These are phyloP conservation scores for Alliaria petiolata DNA, from an alignment of 345 rosid genomes.

Conservation along the genomic window DNA sequence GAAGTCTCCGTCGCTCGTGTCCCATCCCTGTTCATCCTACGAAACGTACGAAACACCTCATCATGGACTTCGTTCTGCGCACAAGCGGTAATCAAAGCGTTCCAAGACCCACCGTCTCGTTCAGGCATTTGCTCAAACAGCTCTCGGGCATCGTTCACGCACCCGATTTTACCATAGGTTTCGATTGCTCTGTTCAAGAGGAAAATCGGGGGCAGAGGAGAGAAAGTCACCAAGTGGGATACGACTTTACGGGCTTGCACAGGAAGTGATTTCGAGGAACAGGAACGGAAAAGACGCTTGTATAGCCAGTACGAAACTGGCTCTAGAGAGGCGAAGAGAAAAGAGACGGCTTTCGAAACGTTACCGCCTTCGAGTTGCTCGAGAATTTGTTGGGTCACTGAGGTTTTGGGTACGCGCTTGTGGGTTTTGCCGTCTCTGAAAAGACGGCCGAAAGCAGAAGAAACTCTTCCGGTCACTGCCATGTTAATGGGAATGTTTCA, in stretches of 20 bases:
- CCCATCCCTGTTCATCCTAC: constrained; percentile 50
- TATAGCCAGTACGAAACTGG: constrained; percentile 52
- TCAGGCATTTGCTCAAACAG: constrained; percentile 83
- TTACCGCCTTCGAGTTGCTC: constrained; percentile 36
- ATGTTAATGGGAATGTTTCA: neutral
- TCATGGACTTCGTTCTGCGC: constrained; percentile 31
- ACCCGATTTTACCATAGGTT: constrained; percentile 53
- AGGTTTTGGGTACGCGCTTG: neutral
- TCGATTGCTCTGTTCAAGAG: constrained; percentile 73
- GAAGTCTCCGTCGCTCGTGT: constrained; percentile 54
- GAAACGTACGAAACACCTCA: constrained; percentile 46
- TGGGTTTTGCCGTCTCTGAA: neutral
- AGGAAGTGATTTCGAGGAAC: constrained; percentile 43
- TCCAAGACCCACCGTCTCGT: constrained; percentile 96
- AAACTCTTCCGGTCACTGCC: constrained; percentile 4
- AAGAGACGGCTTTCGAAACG: constrained; percentile 51
- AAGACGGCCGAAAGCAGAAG: neutral
- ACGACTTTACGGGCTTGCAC: constrained; percentile 74
- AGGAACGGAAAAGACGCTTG: constrained; percentile 56
- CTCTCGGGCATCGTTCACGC: constrained; percentile 52
- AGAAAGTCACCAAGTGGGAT: constrained; percentile 56
- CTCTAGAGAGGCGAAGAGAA: constrained; percentile 52
- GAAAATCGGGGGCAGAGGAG: constrained; percentile 48
- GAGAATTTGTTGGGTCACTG: constrained; percentile 36
- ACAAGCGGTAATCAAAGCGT: constrained; percentile 65